Percentiles rank a stretch among this genome's conserved stretches.
These are phyloP conservation scores for Panicum miliaceum DNA, from an alignment of 176 grass and related monocot species.

Conservation along the genomic window DNA sequence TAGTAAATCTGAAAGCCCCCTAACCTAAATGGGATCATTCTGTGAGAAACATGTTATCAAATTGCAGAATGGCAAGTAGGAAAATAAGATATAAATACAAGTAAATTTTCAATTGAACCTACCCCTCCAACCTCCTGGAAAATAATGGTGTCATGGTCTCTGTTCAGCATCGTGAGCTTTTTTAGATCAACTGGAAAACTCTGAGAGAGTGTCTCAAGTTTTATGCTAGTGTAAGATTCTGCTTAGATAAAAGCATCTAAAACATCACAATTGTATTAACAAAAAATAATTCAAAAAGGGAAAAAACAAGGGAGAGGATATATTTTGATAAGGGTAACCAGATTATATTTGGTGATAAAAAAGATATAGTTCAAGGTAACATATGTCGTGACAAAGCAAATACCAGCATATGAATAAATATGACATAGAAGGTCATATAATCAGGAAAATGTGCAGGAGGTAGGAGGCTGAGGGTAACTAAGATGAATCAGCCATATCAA, in stretches of 20 bases:
- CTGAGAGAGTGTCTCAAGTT: conserved; percentile 37
- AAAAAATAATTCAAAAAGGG: not conserved
- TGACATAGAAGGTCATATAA: not conserved
- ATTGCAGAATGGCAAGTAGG: not conserved
- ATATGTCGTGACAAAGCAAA: not conserved
- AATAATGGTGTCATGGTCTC: conserved; percentile 40
- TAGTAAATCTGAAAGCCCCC: conserved; percentile 67
- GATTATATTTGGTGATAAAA: not conserved
- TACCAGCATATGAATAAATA: not conserved
- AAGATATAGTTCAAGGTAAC: not conserved
- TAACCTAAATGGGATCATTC: conserved; percentile 50
- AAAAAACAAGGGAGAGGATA: not conserved
- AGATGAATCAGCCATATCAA: not conserved
- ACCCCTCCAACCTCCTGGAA: conserved; percentile 62
- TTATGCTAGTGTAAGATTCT: conserved; percentile 52
- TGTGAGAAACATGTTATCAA: conserved; percentile 10
- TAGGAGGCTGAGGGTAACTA: not conserved
- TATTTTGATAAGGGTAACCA: not conserved
- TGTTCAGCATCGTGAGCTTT: conserved; percentile 61
- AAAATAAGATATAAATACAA: not conserved
- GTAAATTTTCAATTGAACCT: conserved; percentile 38
- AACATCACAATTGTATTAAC: conserved; percentile 19
- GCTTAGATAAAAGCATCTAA: conserved; percentile 42
- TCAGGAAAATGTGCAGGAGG: conserved; percentile 1
- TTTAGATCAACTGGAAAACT: conserved; percentile 59